Evolutionary conservation across 1,284 basidiomycete species (phyloP), one percentile per base, ranked within the genome.

Genomic region (Marasmius sp.): DNA sequence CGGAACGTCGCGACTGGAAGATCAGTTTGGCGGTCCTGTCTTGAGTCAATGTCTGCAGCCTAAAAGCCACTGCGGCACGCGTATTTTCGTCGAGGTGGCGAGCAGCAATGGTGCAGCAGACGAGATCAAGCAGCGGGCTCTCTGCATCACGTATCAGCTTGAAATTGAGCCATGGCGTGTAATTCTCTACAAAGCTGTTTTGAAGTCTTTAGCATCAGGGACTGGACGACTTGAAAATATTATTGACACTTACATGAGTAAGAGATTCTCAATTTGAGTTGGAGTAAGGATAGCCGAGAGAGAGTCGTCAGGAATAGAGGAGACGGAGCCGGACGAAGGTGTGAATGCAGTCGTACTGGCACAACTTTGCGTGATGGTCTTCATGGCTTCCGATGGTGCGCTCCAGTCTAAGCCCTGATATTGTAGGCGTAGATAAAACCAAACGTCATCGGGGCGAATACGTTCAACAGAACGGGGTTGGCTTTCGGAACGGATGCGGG

Each of bases 121-220:
- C 64, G 6, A 65, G 58, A 51, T 69, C 66, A 38, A 70, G 67
- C 12, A 68, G 43, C 6, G 65, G 41, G 18, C 61, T 66, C 18
- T 52, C 61, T 2, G 47, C 37, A 12, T 57, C 62, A 22, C 61
- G 62, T 1, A 65, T 62, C 14, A 62, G 66, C 27, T 54, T 63
- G 51, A 68, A 69, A 45, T 69, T 70, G 3, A 70, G 59, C 69
- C 69, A 70, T 2, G 69, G 69, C 0, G 58, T 56, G 58, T 69
- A 70, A 20, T 61, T 60, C 12, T 60, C 57, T 52, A 61, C 61
- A 53, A 70, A 70, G 54, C 69, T 70, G 37, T 18, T 22, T 6
- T 16, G 36, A 27, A 33, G 18, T 14, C 12, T 11, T 27, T 27
- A 27, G 27, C 27, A 27, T 27, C 27, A 27, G 5, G 27, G 27